Base-by-base conservation (phyloP, 805 yeast genomes). In the Wickerhamiella nectarea region DNA sequence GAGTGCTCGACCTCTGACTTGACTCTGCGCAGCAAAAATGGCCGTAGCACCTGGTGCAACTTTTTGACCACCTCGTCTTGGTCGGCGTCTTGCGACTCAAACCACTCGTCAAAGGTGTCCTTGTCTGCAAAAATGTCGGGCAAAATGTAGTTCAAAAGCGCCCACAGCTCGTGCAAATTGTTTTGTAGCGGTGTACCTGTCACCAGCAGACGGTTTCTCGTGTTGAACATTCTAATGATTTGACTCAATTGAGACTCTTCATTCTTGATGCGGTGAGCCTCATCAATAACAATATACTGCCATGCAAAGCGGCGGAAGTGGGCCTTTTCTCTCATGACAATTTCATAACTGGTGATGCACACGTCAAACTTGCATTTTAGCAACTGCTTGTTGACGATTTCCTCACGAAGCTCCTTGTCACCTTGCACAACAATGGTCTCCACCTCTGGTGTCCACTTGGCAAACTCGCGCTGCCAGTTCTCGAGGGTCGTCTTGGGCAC, bases 171-270 rank as follows among this genome's bases (percentile, higher is more conserved):
- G 62, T 91, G 98, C 44, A 89, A 65, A 51, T 91, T 91, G 59
- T 89, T 89, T 56, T 89, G 98, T 43, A 89, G 64, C 0, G 98
- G 98, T 0, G 98, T 89, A 51, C 98, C 98, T 0, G 98, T 89
- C 48, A 89, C 86, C 46, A 89, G 66, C 36, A 89, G 64, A 48
- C 98, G 69, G 59, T 84, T 84, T 46, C 78, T 75, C 14, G 95
- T 84, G 58, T 82, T 81, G 58, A 89, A 86, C 20, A 86, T 62
- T 50, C 97, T 74, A 47, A 91, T 87, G 50, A 91, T 87, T 61
- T 89, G 96, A 1, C 96, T 85, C 41, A 89, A 67, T 31, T 91
- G 78, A 51, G 93, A 79, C 56, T 84, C 93, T 57, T 91, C 97
- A 59, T 91, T 91, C 58, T 89, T 89, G 59, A 89, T 89, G 59